These are phyloP conservation scores for Salix dunnii DNA, from an alignment of 345 rosid genomes.

Conservation along the genomic window DNA sequence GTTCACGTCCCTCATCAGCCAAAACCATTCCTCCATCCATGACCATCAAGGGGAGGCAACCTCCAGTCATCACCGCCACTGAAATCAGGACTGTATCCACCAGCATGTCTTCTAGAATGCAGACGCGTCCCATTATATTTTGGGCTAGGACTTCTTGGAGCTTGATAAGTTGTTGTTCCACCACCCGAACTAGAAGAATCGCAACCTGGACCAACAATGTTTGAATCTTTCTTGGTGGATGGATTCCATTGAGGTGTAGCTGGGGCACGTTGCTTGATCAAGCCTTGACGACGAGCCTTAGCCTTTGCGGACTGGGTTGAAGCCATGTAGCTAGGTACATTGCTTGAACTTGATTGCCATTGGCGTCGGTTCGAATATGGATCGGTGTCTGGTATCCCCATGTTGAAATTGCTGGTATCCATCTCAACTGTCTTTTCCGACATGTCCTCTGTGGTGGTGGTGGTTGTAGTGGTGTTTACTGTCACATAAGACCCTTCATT, in stretches of 20 bases:
- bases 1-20: conserved; percentile 6
- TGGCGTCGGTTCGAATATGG: conserved; percentile 35
- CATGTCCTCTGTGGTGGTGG: conserved; percentile 49
- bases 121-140: conserved; percentile 28
- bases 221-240: conserved; percentile 51
- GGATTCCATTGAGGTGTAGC: conserved; percentile 65
- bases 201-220: conserved; percentile 35
- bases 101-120: conserved; percentile 23
- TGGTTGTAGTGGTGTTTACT: conserved; percentile 46
- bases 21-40: conserved; percentile 53
- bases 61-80: conserved; percentile 46
- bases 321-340: conserved; percentile 83
- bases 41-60: conserved; percentile 27
- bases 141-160: conserved; percentile 61
- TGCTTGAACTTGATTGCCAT: conserved; percentile 31
- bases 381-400: conserved; percentile 23
- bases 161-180: conserved; percentile 36
- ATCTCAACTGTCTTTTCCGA: conserved; percentile 87
- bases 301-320: conserved; percentile 88
- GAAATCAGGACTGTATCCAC: conserved; percentile 44
- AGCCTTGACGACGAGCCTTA: conserved; percentile 53
- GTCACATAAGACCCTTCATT: conserved; percentile 53
- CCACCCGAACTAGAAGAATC: conserved; percentile 80
- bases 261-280: conserved; percentile 35
- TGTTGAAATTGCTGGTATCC: conserved; percentile 37